Evolutionary conservation across 192 early-diverging fungal species (phyloP).

Genomic region (Coemansia aciculifera): DNA sequence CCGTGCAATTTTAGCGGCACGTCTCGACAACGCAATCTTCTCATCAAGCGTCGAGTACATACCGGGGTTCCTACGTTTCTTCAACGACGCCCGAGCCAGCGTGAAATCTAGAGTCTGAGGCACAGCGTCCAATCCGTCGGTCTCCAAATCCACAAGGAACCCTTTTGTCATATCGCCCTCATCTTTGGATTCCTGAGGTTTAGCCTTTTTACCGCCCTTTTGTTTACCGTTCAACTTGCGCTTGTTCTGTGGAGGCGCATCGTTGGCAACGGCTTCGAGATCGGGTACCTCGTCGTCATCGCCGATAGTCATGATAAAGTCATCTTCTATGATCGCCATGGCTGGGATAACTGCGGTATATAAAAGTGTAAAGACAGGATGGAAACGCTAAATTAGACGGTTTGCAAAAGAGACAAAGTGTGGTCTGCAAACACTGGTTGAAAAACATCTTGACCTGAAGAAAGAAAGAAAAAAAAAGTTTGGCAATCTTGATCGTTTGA

Average conservation of each 20-base stretch:
- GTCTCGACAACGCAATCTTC: constrained; percentile 43
- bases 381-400: neutral
- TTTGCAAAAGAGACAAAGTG: neutral
- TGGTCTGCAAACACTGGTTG: neutral
- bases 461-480: neutral
- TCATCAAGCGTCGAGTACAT: constrained; percentile 41
- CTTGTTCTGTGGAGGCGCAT: constrained; percentile 11
- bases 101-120: constrained; percentile 80
- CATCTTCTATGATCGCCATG: constrained; percentile 38
- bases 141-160: constrained; percentile 50
- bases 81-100: constrained; percentile 72
- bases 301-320: constrained; percentile 75
- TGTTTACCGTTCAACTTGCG: constrained; percentile 16
- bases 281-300: constrained; percentile 63
- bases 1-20: constrained; percentile 15
- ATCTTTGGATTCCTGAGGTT: neutral
- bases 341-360: neutral
- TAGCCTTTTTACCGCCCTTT: constrained; percentile 39
- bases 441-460: neutral
- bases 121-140: constrained; percentile 60
- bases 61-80: constrained; percentile 56
- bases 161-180: constrained; percentile 15
- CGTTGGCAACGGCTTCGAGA: constrained; percentile 51
- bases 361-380: neutral
- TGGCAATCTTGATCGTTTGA: neutral